A percentile compares a stretch with the other conserved stretches of the same genome.
Evolutionary conservation across 192 early-diverging fungal genomes (phyloP).

Genomic region (Coemansia sp.): DNA sequence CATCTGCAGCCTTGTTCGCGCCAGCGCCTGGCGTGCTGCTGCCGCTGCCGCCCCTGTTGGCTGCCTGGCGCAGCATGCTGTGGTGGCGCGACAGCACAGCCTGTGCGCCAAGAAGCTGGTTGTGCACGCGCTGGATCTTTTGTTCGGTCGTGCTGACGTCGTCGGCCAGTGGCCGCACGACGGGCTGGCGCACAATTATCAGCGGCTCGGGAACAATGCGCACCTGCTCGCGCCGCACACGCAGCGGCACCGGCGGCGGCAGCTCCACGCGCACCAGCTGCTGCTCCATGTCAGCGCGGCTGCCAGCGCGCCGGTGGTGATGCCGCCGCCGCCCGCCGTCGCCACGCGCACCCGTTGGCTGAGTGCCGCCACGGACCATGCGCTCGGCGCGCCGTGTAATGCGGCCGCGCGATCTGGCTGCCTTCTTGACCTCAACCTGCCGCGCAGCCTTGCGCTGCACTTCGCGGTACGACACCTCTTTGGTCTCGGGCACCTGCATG

Average conservation of each 20-base stretch:
- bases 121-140: constrained; percentile 42
- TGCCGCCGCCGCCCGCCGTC: constrained; percentile 10
- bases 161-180: not conserved
- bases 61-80: constrained; percentile 32
- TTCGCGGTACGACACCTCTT: constrained; percentile 48
- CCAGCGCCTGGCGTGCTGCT: not conserved
- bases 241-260: constrained; percentile 53
- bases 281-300: constrained; percentile 48
- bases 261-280: constrained; percentile 47
- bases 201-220: constrained; percentile 42
- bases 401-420: constrained; percentile 25
- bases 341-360: constrained; percentile 3
- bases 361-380: constrained; percentile 38
- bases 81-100: constrained; percentile 49
- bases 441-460: constrained; percentile 42
- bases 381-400: constrained; percentile 45
- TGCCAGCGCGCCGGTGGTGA: constrained; percentile 34
- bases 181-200: constrained; percentile 42
- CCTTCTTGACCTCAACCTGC: constrained; percentile 17
- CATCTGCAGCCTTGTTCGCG: not conserved
- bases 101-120: constrained; percentile 53
- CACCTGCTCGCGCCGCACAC: constrained; percentile 47
- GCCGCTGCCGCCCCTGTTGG: not conserved
- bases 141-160: constrained; percentile 23
- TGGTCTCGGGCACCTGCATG: constrained; percentile 51